Percentiles rank a stretch among this genome's conserved stretches.
These are phyloP conservation scores for Candida freyschussii DNA, from an alignment of 1,139 yeast genomes.

Conservation along the genomic window DNA sequence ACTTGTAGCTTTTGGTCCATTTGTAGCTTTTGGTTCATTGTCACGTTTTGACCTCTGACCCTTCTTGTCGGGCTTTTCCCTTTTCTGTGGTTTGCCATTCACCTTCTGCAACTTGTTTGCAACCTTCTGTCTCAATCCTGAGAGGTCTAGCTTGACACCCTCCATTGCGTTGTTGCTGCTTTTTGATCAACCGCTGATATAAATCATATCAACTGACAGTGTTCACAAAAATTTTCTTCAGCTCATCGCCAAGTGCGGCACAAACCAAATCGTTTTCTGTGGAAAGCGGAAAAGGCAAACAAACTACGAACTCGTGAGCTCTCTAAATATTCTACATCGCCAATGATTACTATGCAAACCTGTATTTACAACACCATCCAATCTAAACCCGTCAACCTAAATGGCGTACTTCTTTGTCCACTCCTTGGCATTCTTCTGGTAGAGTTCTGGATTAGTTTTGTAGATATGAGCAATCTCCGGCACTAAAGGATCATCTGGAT, in stretches of 20 bases:
- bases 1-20: too few relatives aligned
- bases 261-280: constrained; percentile 7
- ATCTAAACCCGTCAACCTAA: constrained; percentile 28
- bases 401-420: constrained; percentile 99
- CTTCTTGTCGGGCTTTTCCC: constrained; percentile 7
- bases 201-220: too few relatives aligned
- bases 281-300: not conserved
- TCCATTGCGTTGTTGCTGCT: constrained; percentile 21
- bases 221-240: constrained; percentile 12
- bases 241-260: constrained; percentile 18
- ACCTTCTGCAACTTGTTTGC: constrained; percentile 22
- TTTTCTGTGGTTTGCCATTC: constrained; percentile 14
- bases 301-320: too few relatives aligned
- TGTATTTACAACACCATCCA: constrained; percentile 14
- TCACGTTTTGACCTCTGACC: constrained; percentile 8
- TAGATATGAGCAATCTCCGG: constrained; percentile 97
- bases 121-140: constrained; percentile 29
- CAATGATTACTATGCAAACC: constrained; percentile 9
- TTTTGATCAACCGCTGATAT: too few relatives aligned
- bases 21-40: not conserved
- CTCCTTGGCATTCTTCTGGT: constrained; percentile 96
- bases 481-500: constrained; percentile 98
- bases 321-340: too few relatives aligned
- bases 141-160: constrained; percentile 25
- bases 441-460: constrained; percentile 90